phyloP scores from a whole-genome alignment of 768 basidiomycete genomes.

The Tulasnella sp. region DNA sequence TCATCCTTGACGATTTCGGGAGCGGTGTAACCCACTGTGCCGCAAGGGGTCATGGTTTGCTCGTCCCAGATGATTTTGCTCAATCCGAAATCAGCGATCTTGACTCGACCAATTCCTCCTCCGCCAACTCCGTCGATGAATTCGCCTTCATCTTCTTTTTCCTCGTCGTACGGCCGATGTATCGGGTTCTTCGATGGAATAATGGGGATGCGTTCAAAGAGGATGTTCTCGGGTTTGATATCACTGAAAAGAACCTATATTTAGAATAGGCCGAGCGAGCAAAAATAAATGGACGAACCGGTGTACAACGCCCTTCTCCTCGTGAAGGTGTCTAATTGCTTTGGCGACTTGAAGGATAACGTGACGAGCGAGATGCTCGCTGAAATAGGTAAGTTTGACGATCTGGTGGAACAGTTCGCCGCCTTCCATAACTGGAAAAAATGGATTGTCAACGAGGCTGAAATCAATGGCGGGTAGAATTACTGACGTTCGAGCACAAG shows the following conservation, averaged over 20 bases:
- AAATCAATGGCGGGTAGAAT: neutral
- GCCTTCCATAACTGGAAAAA: slow-evolving; percentile 82
- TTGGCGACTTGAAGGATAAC: slow-evolving; percentile 95
- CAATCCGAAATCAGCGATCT: slow-evolving; percentile 98
- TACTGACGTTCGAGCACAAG: slow-evolving; percentile 77
- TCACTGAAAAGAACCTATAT: slow-evolving; percentile 53
- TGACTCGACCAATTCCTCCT: slow-evolving; percentile 96
- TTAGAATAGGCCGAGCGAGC: neutral
- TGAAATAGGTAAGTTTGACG: slow-evolving; percentile 98
- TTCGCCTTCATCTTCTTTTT: slow-evolving; percentile 98
- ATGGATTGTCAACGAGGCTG: neutral
- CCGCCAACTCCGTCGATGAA: slow-evolving; percentile 91
- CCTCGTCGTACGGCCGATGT: slow-evolving; percentile 91
- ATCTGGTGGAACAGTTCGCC: slow-evolving; percentile 99
- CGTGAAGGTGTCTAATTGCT: slow-evolving; percentile 93
- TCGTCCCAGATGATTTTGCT: slow-evolving; percentile 99
- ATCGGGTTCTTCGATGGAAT: slow-evolving; percentile 77
- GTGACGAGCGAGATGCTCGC: slow-evolving; percentile 94
- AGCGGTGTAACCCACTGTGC: slow-evolving; percentile 99
- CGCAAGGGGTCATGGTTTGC: slow-evolving; percentile 98
- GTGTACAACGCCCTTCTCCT: slow-evolving; percentile 97
- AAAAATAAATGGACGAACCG: slow-evolving; percentile 51
- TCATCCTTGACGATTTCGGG: slow-evolving; percentile 99
- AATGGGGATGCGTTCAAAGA: slow-evolving; percentile 92
- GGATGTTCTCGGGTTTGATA: slow-evolving; percentile 97